Percentiles rank a stretch among this genome's conserved stretches.
phyloP scores from a whole-genome alignment of 2,329 filamentous ascomycete species.

The Arthrobotrys musiformis region DNA sequence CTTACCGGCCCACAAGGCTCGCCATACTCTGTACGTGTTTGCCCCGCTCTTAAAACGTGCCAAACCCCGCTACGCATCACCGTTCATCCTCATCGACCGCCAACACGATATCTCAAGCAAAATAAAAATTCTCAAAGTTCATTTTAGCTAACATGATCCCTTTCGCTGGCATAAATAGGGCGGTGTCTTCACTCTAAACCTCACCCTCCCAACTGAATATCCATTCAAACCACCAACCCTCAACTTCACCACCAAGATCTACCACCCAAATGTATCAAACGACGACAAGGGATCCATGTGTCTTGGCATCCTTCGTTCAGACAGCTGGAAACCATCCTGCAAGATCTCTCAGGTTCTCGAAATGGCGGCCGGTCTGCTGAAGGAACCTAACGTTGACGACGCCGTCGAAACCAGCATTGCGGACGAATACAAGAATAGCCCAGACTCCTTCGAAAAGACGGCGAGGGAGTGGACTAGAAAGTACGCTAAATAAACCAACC shows the following conservation, averaged over 20 bases:
- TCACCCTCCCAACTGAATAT: constrained; percentile 81
- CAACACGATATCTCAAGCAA: not conserved
- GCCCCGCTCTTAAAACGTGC: constrained; percentile 20
- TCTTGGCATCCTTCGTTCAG: constrained; percentile 80
- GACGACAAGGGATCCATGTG: constrained; percentile 87
- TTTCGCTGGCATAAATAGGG: constrained; percentile 65
- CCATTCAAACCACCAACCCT: constrained; percentile 88
- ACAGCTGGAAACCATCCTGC: constrained; percentile 91
- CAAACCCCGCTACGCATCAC: constrained; percentile 23
- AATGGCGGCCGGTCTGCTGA: constrained; percentile 77
- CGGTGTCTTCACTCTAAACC: constrained; percentile 77
- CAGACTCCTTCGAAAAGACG: constrained; percentile 76
- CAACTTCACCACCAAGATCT: constrained; percentile 87
- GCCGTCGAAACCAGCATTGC: constrained; percentile 87
- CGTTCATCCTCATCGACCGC: not conserved
- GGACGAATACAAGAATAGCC: constrained; percentile 79
- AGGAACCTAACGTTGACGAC: constrained; percentile 80
- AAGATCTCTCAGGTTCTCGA: constrained; percentile 80
- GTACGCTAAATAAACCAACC: constrained; percentile 69
- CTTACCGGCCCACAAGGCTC: constrained; percentile 75
- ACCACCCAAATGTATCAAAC: constrained; percentile 94
- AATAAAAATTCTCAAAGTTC: not conserved
- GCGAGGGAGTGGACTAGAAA: constrained; percentile 78
- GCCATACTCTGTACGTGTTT: constrained; percentile 70
- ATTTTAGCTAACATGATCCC: not conserved